Conservation (phyloP, 768 basidiomycete genomes). For the Crepidotus variabilis region DNA sequence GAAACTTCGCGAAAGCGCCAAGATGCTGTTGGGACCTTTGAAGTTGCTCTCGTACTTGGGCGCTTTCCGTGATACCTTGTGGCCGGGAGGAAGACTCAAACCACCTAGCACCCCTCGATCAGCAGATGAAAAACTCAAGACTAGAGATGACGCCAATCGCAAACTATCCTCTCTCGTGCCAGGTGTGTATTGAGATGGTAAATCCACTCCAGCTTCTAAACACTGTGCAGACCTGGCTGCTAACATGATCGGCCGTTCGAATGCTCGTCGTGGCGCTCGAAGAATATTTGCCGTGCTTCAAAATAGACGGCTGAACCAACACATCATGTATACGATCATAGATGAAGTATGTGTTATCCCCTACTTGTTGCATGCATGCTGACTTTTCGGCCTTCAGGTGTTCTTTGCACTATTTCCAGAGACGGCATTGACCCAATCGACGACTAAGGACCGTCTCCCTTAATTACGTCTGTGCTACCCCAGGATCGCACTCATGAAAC, state of each 20-base stretch:
- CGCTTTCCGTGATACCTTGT: constrained; percentile 69
- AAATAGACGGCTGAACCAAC: constrained; percentile 91
- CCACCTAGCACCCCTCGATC: constrained; percentile 63
- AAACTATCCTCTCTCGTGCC: constrained; percentile 91
- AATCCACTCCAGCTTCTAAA: not conserved
- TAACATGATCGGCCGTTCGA: constrained; percentile 97
- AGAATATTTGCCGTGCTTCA: constrained; percentile 93
- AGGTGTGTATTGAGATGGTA: constrained; percentile 40
- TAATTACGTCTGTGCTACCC: not conserved
- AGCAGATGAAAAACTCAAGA: constrained; percentile 72
- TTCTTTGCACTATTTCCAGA: constrained; percentile 29
- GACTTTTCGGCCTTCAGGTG: constrained; percentile 14
- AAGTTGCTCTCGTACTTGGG: constrained; percentile 65
- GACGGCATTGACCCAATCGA: constrained; percentile 8
- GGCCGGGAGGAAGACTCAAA: constrained; percentile 81
- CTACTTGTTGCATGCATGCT: not conserved
- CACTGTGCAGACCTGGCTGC: constrained; percentile 74
- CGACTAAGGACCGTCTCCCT: not conserved
- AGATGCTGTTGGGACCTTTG: constrained; percentile 60
- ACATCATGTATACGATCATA: constrained; percentile 81
- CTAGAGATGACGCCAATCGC: constrained; percentile 83
- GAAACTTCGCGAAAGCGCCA: constrained; percentile 82
- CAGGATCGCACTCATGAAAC: not conserved
- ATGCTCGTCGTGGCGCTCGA: constrained; percentile 89
- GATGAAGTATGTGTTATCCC: constrained; percentile 66